phyloP scores from a whole-genome alignment of 495 filamentous ascomycete species.

The Parathielavia appendiculata region DNA sequence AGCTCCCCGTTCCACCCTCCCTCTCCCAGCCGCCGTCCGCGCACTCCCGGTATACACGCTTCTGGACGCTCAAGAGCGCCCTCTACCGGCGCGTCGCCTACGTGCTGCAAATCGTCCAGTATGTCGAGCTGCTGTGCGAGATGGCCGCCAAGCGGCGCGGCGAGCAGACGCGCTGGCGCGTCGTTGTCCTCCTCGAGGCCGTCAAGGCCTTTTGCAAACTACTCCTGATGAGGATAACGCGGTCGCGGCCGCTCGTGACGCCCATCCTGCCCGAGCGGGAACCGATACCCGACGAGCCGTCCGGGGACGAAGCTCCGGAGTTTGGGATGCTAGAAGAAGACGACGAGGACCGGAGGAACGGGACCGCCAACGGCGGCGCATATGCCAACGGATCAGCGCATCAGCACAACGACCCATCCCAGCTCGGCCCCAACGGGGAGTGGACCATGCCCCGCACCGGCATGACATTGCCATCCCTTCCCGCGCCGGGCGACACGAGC shows the following conservation, averaged over 20 bases:
- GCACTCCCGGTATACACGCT: conserved; percentile 84
- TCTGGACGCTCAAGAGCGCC: conserved; percentile 71
- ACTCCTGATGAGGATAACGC: conserved; percentile 76
- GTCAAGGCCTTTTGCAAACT: conserved; percentile 84
- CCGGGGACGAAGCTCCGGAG: conserved; percentile 21
- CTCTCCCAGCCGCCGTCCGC: conserved; percentile 56
- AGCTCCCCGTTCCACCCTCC: conserved; percentile 32
- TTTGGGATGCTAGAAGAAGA: conserved; percentile 27
- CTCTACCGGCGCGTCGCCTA: conserved; percentile 74
- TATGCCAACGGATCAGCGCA: conserved; percentile 11
- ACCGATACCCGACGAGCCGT: conserved; percentile 52
- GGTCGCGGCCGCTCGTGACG: conserved; percentile 74
- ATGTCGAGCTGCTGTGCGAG: conserved; percentile 87
- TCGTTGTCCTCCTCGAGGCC: conserved; percentile 79
- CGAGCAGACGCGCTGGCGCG: conserved; percentile 79
- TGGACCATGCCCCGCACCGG: conserved; percentile 98
- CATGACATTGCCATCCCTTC: conserved; percentile 72
- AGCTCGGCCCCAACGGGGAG: conserved; percentile 39
- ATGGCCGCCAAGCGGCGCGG: conserved; percentile 75
- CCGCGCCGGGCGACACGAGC: conserved; percentile 70
- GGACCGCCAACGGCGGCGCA: not conserved
- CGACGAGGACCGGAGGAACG: conserved; percentile 14
- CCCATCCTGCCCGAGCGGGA: conserved; percentile 86
- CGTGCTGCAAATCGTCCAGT: conserved; percentile 80
- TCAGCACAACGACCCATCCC: conserved; percentile 7